Evolutionary conservation across 192 early-diverging fungal genomes (phyloP).

Genomic region (Irineochytrium annulatum): DNA sequence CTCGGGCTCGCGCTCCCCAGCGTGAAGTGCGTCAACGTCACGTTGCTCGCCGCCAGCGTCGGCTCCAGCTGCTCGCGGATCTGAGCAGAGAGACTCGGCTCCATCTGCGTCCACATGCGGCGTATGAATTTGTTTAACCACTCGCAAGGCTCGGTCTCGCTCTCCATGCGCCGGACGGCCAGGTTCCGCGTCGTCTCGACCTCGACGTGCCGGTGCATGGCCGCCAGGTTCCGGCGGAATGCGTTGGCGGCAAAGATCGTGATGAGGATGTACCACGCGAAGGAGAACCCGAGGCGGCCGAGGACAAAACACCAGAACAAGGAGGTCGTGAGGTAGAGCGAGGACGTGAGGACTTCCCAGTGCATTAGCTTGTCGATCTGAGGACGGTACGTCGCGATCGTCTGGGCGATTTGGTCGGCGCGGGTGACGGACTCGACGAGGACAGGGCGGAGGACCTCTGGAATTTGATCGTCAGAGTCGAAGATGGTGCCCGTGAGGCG

Average conservation of each 20-base stretch:
- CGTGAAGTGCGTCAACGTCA: conserved; percentile 46
- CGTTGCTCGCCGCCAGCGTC: conserved; percentile 63
- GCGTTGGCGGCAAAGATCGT: conserved; percentile 17
- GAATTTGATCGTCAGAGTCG: conserved; percentile 1
- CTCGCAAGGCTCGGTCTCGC: conserved; percentile 63
- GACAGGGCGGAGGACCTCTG: background rate
- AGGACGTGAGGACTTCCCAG: conserved; percentile 13
- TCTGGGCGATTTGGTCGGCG: background rate
- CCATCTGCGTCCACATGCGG: conserved; percentile 86
- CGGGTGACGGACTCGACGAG: background rate
- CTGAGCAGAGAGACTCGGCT: conserved; percentile 73
- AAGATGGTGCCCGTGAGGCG: conserved; percentile 10
- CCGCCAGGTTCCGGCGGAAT: conserved; percentile 16
- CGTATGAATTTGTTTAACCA: conserved; percentile 87
- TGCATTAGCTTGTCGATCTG: conserved; percentile 3
- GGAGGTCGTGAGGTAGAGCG: conserved; percentile 17
- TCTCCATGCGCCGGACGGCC: conserved; percentile 19
- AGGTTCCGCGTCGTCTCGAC: conserved; percentile 15
- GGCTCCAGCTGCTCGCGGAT: conserved; percentile 71
- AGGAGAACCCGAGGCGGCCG: conserved; percentile 22
- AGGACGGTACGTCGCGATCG: background rate
- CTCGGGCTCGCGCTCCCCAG: conserved; percentile 45
- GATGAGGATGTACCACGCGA: conserved; percentile 24
- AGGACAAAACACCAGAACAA: conserved; percentile 19
- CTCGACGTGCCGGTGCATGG: conserved; percentile 14